phyloP scores from a whole-genome alignment of 108 stramenopile species.

The Schizochytrium sp. region DNA sequence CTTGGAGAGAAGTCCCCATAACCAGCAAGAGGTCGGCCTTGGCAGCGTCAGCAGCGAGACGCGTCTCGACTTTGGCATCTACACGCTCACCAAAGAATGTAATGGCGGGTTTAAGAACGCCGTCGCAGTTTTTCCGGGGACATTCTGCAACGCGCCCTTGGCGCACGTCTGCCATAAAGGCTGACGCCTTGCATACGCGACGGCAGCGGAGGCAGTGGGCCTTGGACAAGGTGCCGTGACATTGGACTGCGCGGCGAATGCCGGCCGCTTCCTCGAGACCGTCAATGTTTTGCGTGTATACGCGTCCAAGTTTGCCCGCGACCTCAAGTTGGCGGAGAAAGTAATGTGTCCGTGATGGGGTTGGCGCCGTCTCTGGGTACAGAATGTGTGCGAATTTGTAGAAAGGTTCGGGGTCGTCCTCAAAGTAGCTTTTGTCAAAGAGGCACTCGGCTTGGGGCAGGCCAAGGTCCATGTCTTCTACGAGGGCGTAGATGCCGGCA shows the following conservation, averaged over 20 bases:
- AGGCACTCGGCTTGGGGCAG: constrained; percentile 59
- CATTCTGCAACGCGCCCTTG: not conserved
- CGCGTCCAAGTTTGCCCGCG: constrained; percentile 55
- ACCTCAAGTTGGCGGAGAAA: constrained; percentile 67
- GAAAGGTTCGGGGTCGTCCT: constrained; percentile 6
- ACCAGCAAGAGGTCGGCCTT: constrained; percentile 60
- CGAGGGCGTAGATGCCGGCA: constrained; percentile 69
- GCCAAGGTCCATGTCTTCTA: constrained; percentile 41
- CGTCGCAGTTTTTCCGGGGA: not conserved
- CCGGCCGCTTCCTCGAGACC: constrained; percentile 60
- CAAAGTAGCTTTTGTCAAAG: constrained; percentile 39
- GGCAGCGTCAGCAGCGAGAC: constrained; percentile 18
- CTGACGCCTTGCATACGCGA: not conserved
- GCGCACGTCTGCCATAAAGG: not conserved
- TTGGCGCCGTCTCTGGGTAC: constrained; percentile 66
- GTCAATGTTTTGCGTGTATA: constrained; percentile 77
- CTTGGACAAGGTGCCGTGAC: constrained; percentile 73
- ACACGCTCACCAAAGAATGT: constrained; percentile 86
- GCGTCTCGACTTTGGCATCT: constrained; percentile 44
- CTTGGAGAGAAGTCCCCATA: constrained; percentile 63
- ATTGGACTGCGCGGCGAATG: constrained; percentile 59
- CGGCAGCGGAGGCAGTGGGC: constrained; percentile 51
- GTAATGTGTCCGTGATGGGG: constrained; percentile 49
- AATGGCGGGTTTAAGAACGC: constrained; percentile 81
- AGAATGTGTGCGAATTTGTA: constrained; percentile 61